phyloP scores from a whole-genome alignment of 2,329 filamentous ascomycete genomes.

The Blastomyces gilchristii region DNA sequence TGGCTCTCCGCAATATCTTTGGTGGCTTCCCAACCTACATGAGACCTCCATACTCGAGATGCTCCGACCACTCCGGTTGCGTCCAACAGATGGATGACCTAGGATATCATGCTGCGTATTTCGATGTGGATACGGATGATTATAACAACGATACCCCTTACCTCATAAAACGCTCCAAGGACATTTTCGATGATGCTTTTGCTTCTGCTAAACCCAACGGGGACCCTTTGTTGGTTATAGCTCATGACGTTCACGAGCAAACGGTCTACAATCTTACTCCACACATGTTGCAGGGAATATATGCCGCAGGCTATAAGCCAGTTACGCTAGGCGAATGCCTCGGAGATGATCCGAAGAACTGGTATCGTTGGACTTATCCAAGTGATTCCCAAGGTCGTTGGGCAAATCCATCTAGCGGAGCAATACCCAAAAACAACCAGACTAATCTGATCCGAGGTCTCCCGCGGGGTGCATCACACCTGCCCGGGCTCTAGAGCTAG shows the following conservation, averaged over 20 bases:
- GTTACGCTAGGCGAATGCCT: conserved; percentile 38
- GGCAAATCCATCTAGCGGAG: not conserved
- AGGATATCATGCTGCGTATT: conserved; percentile 42
- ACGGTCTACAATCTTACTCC: conserved; percentile 35
- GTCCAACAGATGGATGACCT: conserved; percentile 35
- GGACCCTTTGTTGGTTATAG: conserved; percentile 33
- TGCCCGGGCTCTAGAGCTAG: conserved; percentile 29
- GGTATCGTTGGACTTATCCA: conserved; percentile 28
- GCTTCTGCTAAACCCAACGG: conserved; percentile 19
- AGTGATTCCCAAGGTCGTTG: conserved; percentile 4
- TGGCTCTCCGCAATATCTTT: conserved; percentile 38
- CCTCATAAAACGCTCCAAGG: conserved; percentile 32
- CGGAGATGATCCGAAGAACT: conserved; percentile 28
- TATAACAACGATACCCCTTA: conserved; percentile 32
- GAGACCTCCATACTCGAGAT: conserved; percentile 42
- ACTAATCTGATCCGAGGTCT: conserved; percentile 25
- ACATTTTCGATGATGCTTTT: conserved; percentile 30
- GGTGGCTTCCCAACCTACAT: conserved; percentile 45
- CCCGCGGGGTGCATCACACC: conserved; percentile 27
- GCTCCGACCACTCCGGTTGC: conserved; percentile 29
- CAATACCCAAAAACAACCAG: not conserved
- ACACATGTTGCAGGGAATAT: conserved; percentile 29
- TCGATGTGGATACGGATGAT: conserved; percentile 41
- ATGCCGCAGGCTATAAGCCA: conserved; percentile 26
- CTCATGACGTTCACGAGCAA: conserved; percentile 35